Evolutionary conservation across 2,329 filamentous ascomycete genomes (phyloP).

Genomic region (Chaetomiaceae sp.): DNA sequence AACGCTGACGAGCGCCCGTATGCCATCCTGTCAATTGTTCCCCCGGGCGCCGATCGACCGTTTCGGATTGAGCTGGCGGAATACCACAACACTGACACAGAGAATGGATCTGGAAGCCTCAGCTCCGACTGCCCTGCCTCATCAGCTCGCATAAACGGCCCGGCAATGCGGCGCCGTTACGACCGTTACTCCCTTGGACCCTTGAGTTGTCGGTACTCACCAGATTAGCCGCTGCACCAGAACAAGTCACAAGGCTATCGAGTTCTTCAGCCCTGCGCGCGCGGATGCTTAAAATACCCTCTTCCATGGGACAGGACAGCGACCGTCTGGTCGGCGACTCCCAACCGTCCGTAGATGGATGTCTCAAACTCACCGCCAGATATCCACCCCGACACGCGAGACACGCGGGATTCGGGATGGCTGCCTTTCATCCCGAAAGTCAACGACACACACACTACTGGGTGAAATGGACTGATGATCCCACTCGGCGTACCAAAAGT

Average conservation of each 20-base stretch:
- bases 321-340: neutral
- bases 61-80: conserved; percentile 6
- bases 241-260: conserved; percentile 2
- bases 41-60: conserved; percentile 2
- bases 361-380: neutral
- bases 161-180: conserved; percentile 14
- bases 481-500: neutral
- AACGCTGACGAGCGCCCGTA: conserved; percentile 7
- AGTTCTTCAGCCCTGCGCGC: conserved; percentile 3
- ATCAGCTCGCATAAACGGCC: conserved; percentile 11
- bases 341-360: neutral
- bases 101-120: neutral
- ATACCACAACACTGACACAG: neutral
- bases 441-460: neutral
- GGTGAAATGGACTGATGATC: conserved; percentile 1
- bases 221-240: conserved; percentile 6
- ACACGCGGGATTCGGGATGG: conserved; percentile 4
- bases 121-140: conserved; percentile 2
- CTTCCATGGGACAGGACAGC: neutral
- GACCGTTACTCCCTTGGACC: neutral
- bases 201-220: conserved; percentile 2
- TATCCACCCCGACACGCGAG: neutral
- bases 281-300: neutral
- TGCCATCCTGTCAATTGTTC: neutral
- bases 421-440: neutral